A percentile compares a stretch with the other conserved stretches of the same genome.
phyloP scores from a whole-genome alignment of 495 filamentous ascomycete genomes.

The Neurospora sp. region DNA sequence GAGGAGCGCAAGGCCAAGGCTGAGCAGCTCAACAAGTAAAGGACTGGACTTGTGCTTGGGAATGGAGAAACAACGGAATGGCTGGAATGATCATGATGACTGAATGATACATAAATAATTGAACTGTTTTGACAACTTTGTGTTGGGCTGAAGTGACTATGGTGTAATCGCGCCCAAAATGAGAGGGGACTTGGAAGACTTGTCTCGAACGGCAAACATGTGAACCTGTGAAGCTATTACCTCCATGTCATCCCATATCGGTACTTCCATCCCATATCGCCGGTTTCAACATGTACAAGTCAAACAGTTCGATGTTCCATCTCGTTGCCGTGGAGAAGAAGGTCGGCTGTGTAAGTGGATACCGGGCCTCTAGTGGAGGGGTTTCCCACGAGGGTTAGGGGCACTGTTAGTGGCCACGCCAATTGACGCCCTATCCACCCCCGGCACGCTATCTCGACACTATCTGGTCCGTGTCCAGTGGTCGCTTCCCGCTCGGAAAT shows the following conservation, averaged over 20 bases:
- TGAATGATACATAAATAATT: background rate
- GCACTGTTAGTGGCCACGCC: background rate
- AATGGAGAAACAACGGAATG: background rate
- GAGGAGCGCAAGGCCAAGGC: conserved; percentile 57
- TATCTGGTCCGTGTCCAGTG: background rate
- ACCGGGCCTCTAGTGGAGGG: background rate
- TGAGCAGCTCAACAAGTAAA: conserved; percentile 54
- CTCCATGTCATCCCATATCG: background rate
- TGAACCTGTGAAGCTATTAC: background rate
- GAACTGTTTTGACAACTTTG: background rate
- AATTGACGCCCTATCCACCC: background rate
- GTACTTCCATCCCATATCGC: background rate
- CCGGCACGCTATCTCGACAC: background rate
- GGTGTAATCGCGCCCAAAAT: background rate
- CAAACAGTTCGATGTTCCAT: background rate
- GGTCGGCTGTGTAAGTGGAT: background rate
- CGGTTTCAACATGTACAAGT: too few relatives aligned
- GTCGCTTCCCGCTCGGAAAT: background rate
- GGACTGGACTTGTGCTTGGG: background rate
- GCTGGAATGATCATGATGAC: background rate
- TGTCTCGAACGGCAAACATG: background rate
- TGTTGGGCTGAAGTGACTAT: background rate
- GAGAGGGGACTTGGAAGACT: background rate
- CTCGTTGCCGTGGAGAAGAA: background rate
- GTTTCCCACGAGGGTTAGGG: background rate